phyloP scores from a whole-genome alignment of 2,329 filamentous ascomycete species.

The Proliferodiscus dingleyae region DNA sequence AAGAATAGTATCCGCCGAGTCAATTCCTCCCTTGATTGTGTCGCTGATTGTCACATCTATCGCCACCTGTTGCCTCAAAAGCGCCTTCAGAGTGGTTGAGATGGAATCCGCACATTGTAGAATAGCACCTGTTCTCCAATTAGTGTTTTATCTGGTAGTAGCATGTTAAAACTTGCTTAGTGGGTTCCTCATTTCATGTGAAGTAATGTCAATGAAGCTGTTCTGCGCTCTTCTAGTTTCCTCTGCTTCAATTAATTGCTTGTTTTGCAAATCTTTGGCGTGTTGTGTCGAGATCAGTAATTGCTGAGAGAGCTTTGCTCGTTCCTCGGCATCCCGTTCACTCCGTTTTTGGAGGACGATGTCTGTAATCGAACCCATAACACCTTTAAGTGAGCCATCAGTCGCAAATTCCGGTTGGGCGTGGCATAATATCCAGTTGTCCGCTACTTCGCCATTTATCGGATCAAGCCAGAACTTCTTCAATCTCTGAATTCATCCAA shows the following conservation, averaged over 20 bases:
- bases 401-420: conserved; percentile 66
- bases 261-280: conserved; percentile 63
- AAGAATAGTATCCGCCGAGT: conserved; percentile 73
- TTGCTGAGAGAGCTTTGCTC: conserved; percentile 70
- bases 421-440: conserved; percentile 72
- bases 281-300: conserved; percentile 59
- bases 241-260: conserved; percentile 72
- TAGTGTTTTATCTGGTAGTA: too few species aligned
- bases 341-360: conserved; percentile 81
- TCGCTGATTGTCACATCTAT: conserved; percentile 40
- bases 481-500: conserved; percentile 43
- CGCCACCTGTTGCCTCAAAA: conserved; percentile 21
- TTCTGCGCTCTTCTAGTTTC: conserved; percentile 69
- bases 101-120: conserved; percentile 75
- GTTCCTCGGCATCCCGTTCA: conserved; percentile 75
- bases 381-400: conserved; percentile 60
- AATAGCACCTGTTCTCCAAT: conserved; percentile 63
- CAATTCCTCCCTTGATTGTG: conserved; percentile 51
- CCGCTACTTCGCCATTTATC: conserved; percentile 52
- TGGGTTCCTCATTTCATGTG: conserved; percentile 71
- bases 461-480: conserved; percentile 53
- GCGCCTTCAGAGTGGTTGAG: conserved; percentile 36
- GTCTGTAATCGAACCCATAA: conserved; percentile 77
- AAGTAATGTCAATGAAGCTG: conserved; percentile 69
- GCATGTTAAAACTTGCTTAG: conserved; percentile 59